These are phyloP conservation scores for Phytophthora hybrid DNA, from an alignment of 352 stramenopile genomes.

Conservation along the genomic window DNA sequence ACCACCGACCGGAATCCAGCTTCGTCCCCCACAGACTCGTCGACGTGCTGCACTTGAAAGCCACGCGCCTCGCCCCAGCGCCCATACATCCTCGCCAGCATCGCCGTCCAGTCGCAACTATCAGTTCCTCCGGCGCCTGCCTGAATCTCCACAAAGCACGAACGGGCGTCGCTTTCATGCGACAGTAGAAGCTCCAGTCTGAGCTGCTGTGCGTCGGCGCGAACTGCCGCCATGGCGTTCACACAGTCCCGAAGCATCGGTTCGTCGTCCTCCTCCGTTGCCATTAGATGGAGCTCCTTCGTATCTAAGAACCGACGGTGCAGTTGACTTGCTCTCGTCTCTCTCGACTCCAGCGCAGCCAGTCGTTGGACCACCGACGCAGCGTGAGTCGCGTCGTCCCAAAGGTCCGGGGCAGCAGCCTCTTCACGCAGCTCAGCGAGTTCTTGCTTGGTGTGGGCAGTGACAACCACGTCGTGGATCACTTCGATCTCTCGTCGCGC, in stretches of 20 bases:
- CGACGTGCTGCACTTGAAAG: slow-evolving; percentile 84
- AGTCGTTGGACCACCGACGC: slow-evolving; percentile 65
- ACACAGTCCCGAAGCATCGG: slow-evolving; percentile 60
- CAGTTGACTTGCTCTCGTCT: slow-evolving; percentile 48
- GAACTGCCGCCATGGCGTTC: slow-evolving; percentile 46
- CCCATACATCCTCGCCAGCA: slow-evolving; percentile 97
- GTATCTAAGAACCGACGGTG: slow-evolving; percentile 63
- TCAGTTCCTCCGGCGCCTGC: slow-evolving; percentile 93
- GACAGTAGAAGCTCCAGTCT: slow-evolving; percentile 71
- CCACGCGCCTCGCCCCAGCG: slow-evolving; percentile 59
- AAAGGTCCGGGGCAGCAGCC: slow-evolving; percentile 58
- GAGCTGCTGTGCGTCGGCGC: slow-evolving; percentile 57
- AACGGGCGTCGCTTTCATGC: slow-evolving; percentile 61
- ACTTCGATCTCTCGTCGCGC: slow-evolving; percentile 51
- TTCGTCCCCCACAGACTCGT: slow-evolving; percentile 86
- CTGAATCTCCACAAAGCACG: slow-evolving; percentile 86
- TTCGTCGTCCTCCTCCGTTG: slow-evolving; percentile 69
- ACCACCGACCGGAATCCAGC: slow-evolving; percentile 75
- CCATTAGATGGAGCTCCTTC: slow-evolving; percentile 67
- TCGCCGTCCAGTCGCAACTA: slow-evolving; percentile 96
- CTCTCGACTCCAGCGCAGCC: slow-evolving; percentile 62
- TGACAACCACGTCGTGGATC: slow-evolving; percentile 60
- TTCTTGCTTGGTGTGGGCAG: slow-evolving; percentile 47
- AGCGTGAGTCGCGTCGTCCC: slow-evolving; percentile 67
- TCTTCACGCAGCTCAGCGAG: slow-evolving; percentile 54